Conservation (phyloP, 768 basidiomycete genomes). For the Boletus pseudo-olivaceus region DNA sequence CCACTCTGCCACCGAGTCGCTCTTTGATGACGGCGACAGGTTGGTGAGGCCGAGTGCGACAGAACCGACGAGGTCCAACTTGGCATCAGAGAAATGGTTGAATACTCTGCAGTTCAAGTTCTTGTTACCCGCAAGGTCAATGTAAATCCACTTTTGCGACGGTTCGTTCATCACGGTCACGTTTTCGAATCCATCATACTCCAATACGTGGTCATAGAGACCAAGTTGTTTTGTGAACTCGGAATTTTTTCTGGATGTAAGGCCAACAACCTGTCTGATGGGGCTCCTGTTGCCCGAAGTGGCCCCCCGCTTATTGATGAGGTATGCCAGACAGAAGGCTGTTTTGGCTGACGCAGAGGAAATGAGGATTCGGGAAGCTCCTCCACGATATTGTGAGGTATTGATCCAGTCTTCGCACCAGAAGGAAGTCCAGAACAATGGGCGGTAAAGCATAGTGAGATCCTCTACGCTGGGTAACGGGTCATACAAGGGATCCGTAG, state of each 20-base stretch:
- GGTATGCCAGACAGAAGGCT: conserved; percentile 65
- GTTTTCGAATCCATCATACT: conserved; percentile 47
- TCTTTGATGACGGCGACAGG: conserved; percentile 43
- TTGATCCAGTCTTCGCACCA: conserved; percentile 74
- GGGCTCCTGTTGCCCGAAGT: neutral
- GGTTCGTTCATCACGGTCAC: conserved; percentile 29
- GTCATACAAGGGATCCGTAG: conserved; percentile 51
- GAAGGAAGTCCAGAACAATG: conserved; percentile 72
- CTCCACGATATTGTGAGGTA: conserved; percentile 46
- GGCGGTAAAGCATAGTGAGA: conserved; percentile 67
- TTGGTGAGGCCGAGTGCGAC: conserved; percentile 57
- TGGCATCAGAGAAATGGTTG: conserved; percentile 32
- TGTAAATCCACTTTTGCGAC: conserved; percentile 48
- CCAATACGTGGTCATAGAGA: conserved; percentile 55
- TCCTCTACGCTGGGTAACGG: conserved; percentile 50
- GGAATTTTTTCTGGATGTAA: conserved; percentile 56
- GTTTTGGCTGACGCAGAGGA: conserved; percentile 74
- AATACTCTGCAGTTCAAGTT: conserved; percentile 44
- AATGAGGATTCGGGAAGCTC: conserved; percentile 48
- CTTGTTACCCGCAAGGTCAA: conserved; percentile 62
- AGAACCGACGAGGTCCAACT: conserved; percentile 34
- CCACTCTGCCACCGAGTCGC: conserved; percentile 36
- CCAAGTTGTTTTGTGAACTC: conserved; percentile 51
- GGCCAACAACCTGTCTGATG: conserved; percentile 46
- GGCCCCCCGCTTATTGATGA: conserved; percentile 45